Evolutionary conservation across 139 green algal species (phyloP), one percentile per base, ranked within the genome.

Genomic region (Coelastrella sp.): DNA sequence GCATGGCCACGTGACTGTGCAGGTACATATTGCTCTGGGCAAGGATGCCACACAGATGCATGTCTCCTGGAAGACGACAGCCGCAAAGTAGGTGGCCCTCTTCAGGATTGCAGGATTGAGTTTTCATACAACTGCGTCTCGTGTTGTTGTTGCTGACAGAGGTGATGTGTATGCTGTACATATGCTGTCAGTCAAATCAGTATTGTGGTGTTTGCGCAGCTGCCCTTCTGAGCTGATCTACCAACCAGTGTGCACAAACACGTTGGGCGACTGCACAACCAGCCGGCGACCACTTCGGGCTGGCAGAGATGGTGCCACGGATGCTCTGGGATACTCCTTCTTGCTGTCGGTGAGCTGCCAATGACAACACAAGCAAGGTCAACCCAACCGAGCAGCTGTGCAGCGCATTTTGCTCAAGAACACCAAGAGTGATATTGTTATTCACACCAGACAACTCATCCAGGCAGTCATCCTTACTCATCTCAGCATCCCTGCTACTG

Each of bases 1-100:
- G n/a, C n/a, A 9, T 57, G 11, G 11, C 45, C 45, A 13, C 11
- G 45, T 79, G n/a, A 7, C 41, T 62, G 37, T 53, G 71, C 71
- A 79, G 71, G 71, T 79, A 23, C 71, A 79, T 34, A 23, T 79
- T 19, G 71, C 85, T 1, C 53, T 94, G 2, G 92, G 89, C 5
- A 83, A 59, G 15, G 80, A 90, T 75, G 75, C 81, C 0, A 81
- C 51, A 13, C 89, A 94, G 79, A 90, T 94, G 86, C 84, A 85
- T 4, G 78, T 95, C 0, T 74, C n/a, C 5, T 95, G 92, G 92
- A 93, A 87, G 34, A 95, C 92, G 13, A n/a, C 57, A 1, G 75
- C 71, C 2, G 32, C 67, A 41, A 83, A 81, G 89, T 92, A 67
- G 72, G 69, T 25, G 17, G 72, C 48, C 43, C 5, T 19, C 27